phyloP scores from a whole-genome alignment of 179 eudicot genomes.

The Drosera spatulata region DNA sequence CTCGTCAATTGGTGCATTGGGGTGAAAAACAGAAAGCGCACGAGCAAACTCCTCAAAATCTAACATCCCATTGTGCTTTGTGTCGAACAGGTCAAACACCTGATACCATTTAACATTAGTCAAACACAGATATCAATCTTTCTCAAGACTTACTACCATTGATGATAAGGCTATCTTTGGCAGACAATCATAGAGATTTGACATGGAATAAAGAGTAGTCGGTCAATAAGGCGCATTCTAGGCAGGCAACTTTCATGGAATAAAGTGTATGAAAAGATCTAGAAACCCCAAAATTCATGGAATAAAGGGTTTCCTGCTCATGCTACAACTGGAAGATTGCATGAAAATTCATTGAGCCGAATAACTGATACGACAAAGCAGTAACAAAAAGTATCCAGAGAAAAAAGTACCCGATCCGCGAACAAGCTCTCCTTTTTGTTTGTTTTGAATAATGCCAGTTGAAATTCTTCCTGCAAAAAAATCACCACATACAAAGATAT shows the following conservation, averaged over 20 bases:
- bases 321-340: too few species aligned
- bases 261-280: too few species aligned
- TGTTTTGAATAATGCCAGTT: constrained; percentile 74
- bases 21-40: constrained; percentile 83
- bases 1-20: constrained; percentile 75
- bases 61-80: constrained; percentile 76
- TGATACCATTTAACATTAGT: constrained; percentile 13
- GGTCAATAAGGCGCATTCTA: too few species aligned
- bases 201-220: too few species aligned
- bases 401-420: constrained; percentile 62
- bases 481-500: not conserved
- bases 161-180: too few species aligned
- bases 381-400: not conserved
- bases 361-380: too few species aligned
- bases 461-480: constrained; percentile 68
- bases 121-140: not conserved
- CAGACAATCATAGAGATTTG: too few species aligned
- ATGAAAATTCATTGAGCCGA: too few species aligned
- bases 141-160: not conserved
- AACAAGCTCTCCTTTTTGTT: constrained; percentile 88
- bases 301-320: too few species aligned
- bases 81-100: constrained; percentile 87
- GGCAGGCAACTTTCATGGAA: too few species aligned
- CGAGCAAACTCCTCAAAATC: constrained; percentile 84
- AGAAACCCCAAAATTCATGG: too few species aligned